These are phyloP conservation scores for Coelastrella sp. DNA, from an alignment of 139 green algal species.

Conservation along the genomic window DNA sequence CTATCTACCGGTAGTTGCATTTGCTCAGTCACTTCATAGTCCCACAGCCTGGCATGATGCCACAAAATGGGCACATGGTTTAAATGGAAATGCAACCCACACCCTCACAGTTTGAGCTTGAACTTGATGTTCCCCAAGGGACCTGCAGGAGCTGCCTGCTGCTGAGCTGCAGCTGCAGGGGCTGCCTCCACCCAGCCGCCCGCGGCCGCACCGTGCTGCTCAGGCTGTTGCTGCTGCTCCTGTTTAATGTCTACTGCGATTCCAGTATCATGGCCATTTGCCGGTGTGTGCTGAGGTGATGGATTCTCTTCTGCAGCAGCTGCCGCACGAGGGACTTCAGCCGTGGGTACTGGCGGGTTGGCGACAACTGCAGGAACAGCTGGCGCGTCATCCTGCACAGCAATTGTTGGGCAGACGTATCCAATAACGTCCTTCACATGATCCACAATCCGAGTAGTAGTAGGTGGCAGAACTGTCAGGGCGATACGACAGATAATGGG, in stretches of 20 bases:
- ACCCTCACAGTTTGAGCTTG: conserved; percentile 18
- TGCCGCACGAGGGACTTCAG: not conserved
- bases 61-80: too few relatives aligned
- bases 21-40: too few relatives aligned
- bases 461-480: not conserved
- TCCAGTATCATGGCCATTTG: not conserved
- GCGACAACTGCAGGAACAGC: not conserved
- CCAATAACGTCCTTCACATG: too few relatives aligned
- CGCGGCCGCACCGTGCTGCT: not conserved
- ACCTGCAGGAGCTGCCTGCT: not conserved
- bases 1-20: too few relatives aligned
- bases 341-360: not conserved
- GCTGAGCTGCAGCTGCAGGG: not conserved
- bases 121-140: conserved; percentile 37
- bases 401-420: too few relatives aligned
- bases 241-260: not conserved
- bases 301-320: not conserved
- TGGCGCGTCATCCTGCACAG: conserved; percentile 10
- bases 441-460: not conserved
- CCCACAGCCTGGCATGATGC: too few relatives aligned
- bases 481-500: too few relatives aligned
- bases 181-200: conserved; percentile 39
- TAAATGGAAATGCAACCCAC: too few relatives aligned
- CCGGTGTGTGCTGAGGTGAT: not conserved
- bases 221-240: not conserved